Evolutionary conservation across 2,329 filamentous ascomycete genomes (phyloP), one percentile per base, ranked within the genome.

Genomic region (Grosmannia serpens): DNA sequence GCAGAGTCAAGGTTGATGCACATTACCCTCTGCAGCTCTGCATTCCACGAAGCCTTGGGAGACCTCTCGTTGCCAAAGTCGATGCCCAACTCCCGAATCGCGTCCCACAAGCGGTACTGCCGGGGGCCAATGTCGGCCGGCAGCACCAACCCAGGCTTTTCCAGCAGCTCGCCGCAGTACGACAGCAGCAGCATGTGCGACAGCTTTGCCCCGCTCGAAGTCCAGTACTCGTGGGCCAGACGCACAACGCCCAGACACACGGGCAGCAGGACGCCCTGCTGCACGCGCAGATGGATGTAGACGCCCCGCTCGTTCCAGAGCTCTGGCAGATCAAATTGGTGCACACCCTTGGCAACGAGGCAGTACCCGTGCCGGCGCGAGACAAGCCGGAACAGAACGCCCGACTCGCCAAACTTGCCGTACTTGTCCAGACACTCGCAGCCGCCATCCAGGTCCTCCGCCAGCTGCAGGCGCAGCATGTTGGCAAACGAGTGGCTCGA

Each of bases 1-100:
- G 31, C 31, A 33, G 6, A 33, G 31, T 51, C 58, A 56, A 56
- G 56, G 41, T 59, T 53, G n/a, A 59, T 56, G 49, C 47, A 53
- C 49, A 59, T 53, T 10, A 54, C 24, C n/a, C 38, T 20, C 58
- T 59, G 47, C 35, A 27, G 53, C 49, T 27, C 20, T 27, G 26
- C 49, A 46, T 56, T 56, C 58, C 58, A 59, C 26, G 56, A n/a
- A 27, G 35, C 11, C 11, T 59, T 59, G 11, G 38, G 35, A 20
- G 11, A 9, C 17, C 52, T 49, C 53, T 56, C 49, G 35, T 56
- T 38, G 26, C 54, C 49, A n/a, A 53, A 49, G 4, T 29, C 29
- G 15, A 56, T n/a, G 49, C 49, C 38, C n/a, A 49, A 33, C 29
- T 41, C 17, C 38, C n/a, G 20, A 47, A 59, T 38, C 58, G 33